A percentile compares a stretch with the other conserved stretches of the same genome.
Evolutionary conservation across 768 basidiomycete genomes (phyloP).

Genomic region (Gelatoporia subvermispora): DNA sequence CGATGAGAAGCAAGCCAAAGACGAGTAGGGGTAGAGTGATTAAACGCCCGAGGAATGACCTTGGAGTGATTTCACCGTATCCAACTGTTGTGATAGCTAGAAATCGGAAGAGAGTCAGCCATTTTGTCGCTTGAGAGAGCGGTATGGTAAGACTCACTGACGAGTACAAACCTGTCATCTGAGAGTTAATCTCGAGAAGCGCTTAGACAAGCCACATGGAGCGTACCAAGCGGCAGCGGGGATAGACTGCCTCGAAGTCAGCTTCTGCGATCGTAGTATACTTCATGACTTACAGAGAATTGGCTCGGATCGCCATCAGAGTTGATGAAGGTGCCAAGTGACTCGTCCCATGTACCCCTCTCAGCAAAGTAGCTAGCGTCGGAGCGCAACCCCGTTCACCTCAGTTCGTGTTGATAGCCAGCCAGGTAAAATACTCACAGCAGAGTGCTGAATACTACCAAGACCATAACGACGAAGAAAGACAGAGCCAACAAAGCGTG

Average conservation of each 20-base stretch:
- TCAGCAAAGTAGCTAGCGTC: constrained; percentile 78
- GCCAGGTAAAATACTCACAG: constrained; percentile 51
- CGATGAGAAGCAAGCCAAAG: constrained; percentile 85
- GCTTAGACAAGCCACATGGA: neutral
- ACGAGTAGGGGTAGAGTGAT: constrained; percentile 83
- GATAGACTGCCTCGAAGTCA: constrained; percentile 42
- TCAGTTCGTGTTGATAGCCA: no score
- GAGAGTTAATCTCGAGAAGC: neutral
- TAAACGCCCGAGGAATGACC: constrained; percentile 81
- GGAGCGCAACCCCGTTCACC: neutral
- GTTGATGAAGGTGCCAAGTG: constrained; percentile 76
- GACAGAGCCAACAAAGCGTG: constrained; percentile 83
- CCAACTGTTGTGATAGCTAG: constrained; percentile 85
- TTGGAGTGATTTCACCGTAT: constrained; percentile 88
- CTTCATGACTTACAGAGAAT: constrained; percentile 50
- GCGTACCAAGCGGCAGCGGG: constrained; percentile 76
- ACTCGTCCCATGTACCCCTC: constrained; percentile 84
- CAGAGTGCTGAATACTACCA: constrained; percentile 84
- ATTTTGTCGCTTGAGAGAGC: neutral
- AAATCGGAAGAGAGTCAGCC: neutral
- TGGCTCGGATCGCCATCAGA: constrained; percentile 79
- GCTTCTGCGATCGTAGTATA: no score
- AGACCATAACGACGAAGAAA: constrained; percentile 85
- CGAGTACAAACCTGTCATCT: constrained; percentile 58
- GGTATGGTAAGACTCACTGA: constrained; percentile 48